Base-by-base conservation (phyloP, 306 rosid species). In the Acacia confusa region DNA sequence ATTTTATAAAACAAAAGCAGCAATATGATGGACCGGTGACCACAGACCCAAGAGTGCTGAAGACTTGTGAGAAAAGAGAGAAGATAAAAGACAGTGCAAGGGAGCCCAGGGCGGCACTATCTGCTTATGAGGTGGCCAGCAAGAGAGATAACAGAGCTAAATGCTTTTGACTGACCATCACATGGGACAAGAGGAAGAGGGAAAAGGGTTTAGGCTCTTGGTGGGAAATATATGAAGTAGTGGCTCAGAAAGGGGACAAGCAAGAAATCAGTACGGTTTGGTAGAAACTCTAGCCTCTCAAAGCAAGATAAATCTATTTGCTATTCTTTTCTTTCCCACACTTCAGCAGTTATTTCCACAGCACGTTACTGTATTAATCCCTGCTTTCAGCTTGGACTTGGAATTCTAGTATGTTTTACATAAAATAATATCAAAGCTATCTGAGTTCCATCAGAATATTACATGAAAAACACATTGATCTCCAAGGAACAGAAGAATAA, bases 401-500 rank as follows among this genome's bases (percentile, higher is more conserved):
- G 66, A 24, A 60, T 60, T 60, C 66, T 11, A 27, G 34, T 30
- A 60, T 60, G 12, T 60, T 60, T 60, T 3, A 4, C 34, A 60
- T 10, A 25, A 60, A 60, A 60, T 58, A 58, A 22, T 58, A 24
- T 22, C 30, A n/a, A 24, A 36, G 40, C 40, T 17, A 50, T 50
- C n/a, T 20, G 4, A 53, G 25, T 57, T 57, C 64, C 64, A 24
- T 22, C 28, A 22, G 17, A 14, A 47, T 14, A 14, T 14, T 47
- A 47, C 65, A 25, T 61, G 38, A 69, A 77, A 77, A 80, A 66
- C 68, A 81, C 70, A 53, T 9, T 30, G 85, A 65, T 47, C 82
- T 79, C 70, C 66, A 76, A 36, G 75, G 22, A 57, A 71, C 65
- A 76, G 77, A 82, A 89, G 73, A 75, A 76, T 78, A 44, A 79